Percentiles rank a stretch among this genome's conserved stretches.
Evolutionary conservation across 345 rosid species (phyloP).

Genomic region (Salix purpurea): DNA sequence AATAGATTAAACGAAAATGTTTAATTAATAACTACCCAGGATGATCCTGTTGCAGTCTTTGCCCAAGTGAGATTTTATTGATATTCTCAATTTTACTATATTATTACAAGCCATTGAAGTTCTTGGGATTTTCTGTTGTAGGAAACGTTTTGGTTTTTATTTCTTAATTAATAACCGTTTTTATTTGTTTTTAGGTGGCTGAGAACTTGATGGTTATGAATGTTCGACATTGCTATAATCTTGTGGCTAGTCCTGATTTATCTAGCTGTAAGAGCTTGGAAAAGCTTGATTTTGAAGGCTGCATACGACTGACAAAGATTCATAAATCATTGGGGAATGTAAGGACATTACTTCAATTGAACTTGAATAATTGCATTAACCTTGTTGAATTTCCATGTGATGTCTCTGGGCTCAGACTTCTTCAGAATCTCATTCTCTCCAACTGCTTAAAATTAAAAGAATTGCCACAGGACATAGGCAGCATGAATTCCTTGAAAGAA

Average conservation of each 20-base stretch:
- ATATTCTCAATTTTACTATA: background rate
- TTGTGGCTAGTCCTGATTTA: slow-evolving; percentile 41
- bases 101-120: background rate
- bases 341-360: slow-evolving; percentile 30
- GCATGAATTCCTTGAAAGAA: slow-evolving; percentile 45
- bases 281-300: slow-evolving; percentile 38
- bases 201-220: slow-evolving; percentile 43
- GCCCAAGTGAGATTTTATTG: background rate
- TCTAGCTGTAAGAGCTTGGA: slow-evolving; percentile 29
- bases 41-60: background rate
- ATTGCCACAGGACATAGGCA: slow-evolving; percentile 36
- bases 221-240: slow-evolving; percentile 34
- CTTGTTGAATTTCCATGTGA: slow-evolving; percentile 40
- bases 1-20: background rate
- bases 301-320: slow-evolving; percentile 29
- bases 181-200: slow-evolving; percentile 13
- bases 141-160: background rate
- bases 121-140: too few species aligned
- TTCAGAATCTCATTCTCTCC: slow-evolving; percentile 39
- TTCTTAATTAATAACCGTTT: too few species aligned
- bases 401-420: slow-evolving; percentile 38
- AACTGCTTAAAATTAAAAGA: slow-evolving; percentile 30
- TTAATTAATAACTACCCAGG: background rate
- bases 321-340: slow-evolving; percentile 37
- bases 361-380: slow-evolving; percentile 32